A percentile compares a stretch with the other conserved stretches of the same genome.
phyloP scores from a whole-genome alignment of 345 rosid species.

The Hibiscus syriacus region DNA sequence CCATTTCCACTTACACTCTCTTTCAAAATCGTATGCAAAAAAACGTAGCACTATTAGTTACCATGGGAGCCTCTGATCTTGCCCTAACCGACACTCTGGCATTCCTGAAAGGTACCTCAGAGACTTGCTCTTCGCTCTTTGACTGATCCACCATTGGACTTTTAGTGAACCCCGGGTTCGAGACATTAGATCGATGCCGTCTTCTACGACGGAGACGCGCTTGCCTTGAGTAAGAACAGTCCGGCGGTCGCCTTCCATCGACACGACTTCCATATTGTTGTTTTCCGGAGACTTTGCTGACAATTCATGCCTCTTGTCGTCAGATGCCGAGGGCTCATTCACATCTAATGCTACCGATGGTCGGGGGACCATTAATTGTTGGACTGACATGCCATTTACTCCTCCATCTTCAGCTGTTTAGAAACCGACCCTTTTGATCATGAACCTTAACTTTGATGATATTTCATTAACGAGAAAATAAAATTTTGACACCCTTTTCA shows the following conservation, averaged over 20 bases:
- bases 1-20: too few species aligned
- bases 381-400: constrained; percentile 25
- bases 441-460: neutral
- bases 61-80: constrained; percentile 45
- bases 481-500: neutral
- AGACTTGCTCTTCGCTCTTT: constrained; percentile 33
- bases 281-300: constrained; percentile 22
- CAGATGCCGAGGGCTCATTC: constrained; percentile 23
- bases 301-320: constrained; percentile 24
- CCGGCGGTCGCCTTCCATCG: constrained; percentile 9
- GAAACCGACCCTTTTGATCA: neutral
- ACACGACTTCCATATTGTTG: constrained; percentile 5
- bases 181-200: constrained; percentile 11
- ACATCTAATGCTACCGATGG: constrained; percentile 28
- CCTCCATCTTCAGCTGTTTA: constrained; percentile 24
- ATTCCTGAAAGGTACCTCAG: constrained; percentile 41
- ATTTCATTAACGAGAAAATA: neutral
- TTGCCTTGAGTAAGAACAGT: constrained; percentile 15
- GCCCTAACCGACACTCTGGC: constrained; percentile 60
- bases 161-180: too few species aligned
- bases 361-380: constrained; percentile 32
- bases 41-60: constrained; percentile 6
- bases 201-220: constrained; percentile 13
- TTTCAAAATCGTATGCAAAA: too few species aligned
- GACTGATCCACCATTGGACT: constrained; percentile 37